Base-by-base conservation (phyloP, 2,329 filamentous ascomycete species). In the Colletotrichum destructivum region DNA sequence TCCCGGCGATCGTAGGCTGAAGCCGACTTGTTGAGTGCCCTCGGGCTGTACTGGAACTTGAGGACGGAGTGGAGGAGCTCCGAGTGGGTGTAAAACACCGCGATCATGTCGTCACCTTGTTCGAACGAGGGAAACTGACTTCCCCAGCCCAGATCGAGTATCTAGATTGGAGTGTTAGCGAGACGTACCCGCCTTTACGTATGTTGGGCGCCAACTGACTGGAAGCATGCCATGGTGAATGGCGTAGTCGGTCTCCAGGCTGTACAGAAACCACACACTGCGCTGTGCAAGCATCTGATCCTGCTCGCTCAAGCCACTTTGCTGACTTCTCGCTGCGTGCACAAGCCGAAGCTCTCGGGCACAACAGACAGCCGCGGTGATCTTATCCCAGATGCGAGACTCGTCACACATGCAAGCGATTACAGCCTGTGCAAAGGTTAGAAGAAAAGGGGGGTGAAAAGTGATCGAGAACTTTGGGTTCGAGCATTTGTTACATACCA, bases 191-290 rank as follows among this genome's bases (percentile, higher is more conserved):
- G 26, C 1, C 26, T 26, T 26, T 4, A 26, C 6, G 31, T 31
- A 31, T 31, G 31, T 9, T 9, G 31, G 31, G 31, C 26, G 31
- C 31, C 7, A 31, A 54, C 69, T 62, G 11, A 71, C 69, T 2
- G 69, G 69, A 12, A 71, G 64, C 64, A 71, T 69, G 4, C 69
- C 69, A 2, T 71, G 64, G 6, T 69, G 69, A 7, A 71, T 69
- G 0, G 69, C 69, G 40, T 71, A 68, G 2, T 68, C 59, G 1
- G 59, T 63, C 26, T 71, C 69, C 2, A 71, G 47, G 59, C 59
- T 71, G 59, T 69, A 71, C 3, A 69, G 65, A 42, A 71, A 71
- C 69, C 69, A 71, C 5, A 71, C 59, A 11, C 64, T 68, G 2
- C 65, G 42, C 12, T 69, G 64, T 2, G 65, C 64, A 18, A 69